A percentile compares a stretch with the other conserved stretches of the same genome.
phyloP scores from a whole-genome alignment of 768 basidiomycete genomes.

The Phlebiopsis flavidoalba region DNA sequence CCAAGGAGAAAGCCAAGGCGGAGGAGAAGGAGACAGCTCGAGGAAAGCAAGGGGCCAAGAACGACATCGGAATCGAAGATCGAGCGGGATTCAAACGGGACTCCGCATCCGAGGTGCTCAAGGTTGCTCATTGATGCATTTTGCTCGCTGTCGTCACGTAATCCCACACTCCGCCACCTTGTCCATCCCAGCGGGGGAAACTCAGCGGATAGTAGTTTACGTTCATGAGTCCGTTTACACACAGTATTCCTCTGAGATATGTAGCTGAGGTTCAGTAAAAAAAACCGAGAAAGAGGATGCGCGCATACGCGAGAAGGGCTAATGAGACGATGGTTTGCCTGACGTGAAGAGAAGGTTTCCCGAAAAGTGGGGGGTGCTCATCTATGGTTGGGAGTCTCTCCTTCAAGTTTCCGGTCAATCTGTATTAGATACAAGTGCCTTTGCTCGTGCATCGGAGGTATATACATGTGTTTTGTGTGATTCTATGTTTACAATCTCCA shows the following conservation, averaged over 20 bases:
- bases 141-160: conserved; percentile 6
- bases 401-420: too few species aligned
- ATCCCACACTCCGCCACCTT: conserved; percentile 8
- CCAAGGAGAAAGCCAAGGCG: conserved; percentile 1
- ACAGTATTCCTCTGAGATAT: too few species aligned
- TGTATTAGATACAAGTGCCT: too few species aligned
- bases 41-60: background rate
- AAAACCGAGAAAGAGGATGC: background rate
- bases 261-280: background rate
- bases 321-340: conserved; percentile 1
- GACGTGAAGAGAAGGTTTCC: background rate
- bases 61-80: background rate
- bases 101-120: conserved; percentile 7
- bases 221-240: conserved; percentile 18
- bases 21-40: background rate
- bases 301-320: background rate
- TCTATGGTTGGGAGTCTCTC: too few species aligned
- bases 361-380: too few species aligned
- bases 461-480: too few species aligned
- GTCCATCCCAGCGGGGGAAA: conserved; percentile 20
- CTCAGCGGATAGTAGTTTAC: too few species aligned
- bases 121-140: conserved; percentile 11
- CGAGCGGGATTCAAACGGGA: background rate
- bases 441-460: too few species aligned
- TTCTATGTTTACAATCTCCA: too few species aligned